Conservation (phyloP, 192 early-diverging fungal species). For the Dissophora globulifera region DNA sequence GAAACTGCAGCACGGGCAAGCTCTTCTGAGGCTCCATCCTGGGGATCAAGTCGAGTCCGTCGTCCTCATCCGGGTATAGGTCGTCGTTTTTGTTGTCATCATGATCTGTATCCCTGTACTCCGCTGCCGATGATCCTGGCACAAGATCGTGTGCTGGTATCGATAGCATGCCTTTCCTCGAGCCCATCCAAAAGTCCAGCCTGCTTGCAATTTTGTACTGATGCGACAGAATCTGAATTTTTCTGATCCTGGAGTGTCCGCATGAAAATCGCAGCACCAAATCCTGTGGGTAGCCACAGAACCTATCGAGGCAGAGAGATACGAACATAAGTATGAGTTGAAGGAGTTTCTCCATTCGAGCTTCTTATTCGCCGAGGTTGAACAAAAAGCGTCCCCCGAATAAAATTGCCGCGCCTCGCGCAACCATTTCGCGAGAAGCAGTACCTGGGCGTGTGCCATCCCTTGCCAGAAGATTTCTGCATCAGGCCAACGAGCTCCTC, state of each 20-base stretch:
- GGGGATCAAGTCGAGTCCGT: constrained; percentile 10
- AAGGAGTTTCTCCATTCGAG: too few species aligned
- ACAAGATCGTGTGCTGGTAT: constrained; percentile 23
- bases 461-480: constrained; percentile 49
- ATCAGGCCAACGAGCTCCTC: constrained; percentile 53
- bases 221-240: constrained; percentile 78
- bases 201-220: constrained; percentile 82
- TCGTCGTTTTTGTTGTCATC: constrained; percentile 19
- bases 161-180: constrained; percentile 36
- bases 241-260: constrained; percentile 66
- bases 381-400: too few species aligned
- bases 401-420: too few species aligned
- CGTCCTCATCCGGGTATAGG: constrained; percentile 8
- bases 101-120: neutral
- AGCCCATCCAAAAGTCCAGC: constrained; percentile 77
- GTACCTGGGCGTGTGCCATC: constrained; percentile 65
- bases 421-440: too few species aligned
- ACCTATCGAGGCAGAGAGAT: too few species aligned
- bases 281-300: constrained; percentile 77
- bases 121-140: neutral
- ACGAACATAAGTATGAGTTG: too few species aligned
- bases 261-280: constrained; percentile 67
- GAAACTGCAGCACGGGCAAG: constrained; percentile 46
- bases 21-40: constrained; percentile 18
- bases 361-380: too few species aligned